Evolutionary conservation across 2,329 filamentous ascomycete species (phyloP).

Genomic region (Cryphonectria nitschkei): DNA sequence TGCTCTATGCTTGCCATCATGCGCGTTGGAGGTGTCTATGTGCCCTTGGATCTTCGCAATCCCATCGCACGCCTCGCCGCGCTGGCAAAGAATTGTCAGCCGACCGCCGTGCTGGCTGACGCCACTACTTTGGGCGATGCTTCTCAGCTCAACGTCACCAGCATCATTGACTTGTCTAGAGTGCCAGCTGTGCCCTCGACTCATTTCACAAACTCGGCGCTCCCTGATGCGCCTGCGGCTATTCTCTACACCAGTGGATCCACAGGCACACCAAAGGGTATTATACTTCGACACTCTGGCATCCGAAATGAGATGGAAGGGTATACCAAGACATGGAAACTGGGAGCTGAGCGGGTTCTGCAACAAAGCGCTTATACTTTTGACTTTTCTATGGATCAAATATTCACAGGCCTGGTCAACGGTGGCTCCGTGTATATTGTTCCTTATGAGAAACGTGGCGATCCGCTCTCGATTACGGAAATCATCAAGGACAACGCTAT

Average conservation of each 20-base stretch:
- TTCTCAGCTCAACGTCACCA: neutral
- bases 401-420: conserved; percentile 34
- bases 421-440: conserved; percentile 39
- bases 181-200: neutral
- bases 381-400: conserved; percentile 43
- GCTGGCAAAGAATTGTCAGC: conserved; percentile 31
- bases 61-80: conserved; percentile 37
- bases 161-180: neutral
- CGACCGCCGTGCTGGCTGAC: neutral
- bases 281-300: conserved; percentile 38
- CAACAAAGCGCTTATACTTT: conserved; percentile 45
- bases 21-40: conserved; percentile 42
- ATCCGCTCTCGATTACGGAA: conserved; percentile 38
- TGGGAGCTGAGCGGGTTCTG: conserved; percentile 38
- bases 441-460: conserved; percentile 34
- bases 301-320: conserved; percentile 38
- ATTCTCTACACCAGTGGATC: conserved; percentile 42
- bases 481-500: conserved; percentile 40
- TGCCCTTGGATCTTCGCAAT: conserved; percentile 45
- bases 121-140: neutral
- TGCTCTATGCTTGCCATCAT: conserved; percentile 46
- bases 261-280: conserved; percentile 46
- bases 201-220: neutral
- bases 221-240: conserved; percentile 26
- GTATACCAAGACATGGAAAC: conserved; percentile 25